Conservation (phyloP, 2,329 filamentous ascomycete genomes). For the Penicillium brevicompactum region DNA sequence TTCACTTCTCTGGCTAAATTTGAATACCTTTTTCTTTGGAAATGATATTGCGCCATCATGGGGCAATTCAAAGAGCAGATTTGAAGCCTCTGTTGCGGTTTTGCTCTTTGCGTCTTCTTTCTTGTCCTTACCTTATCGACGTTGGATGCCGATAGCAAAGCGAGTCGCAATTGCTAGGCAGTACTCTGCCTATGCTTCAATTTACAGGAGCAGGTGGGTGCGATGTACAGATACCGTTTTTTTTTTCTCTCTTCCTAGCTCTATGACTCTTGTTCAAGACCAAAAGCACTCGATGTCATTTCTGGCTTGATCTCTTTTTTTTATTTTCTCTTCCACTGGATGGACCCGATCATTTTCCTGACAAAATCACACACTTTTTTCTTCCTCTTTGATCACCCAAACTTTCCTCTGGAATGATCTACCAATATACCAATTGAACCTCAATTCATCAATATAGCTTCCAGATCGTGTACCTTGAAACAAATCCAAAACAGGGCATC, state of each 20-base stretch:
- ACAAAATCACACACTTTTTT: conserved; percentile 9
- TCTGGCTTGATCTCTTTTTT: neutral
- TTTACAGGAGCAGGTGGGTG: conserved; percentile 20
- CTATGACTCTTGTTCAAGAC: conserved; percentile 3
- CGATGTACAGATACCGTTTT: conserved; percentile 19
- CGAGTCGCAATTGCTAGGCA: conserved; percentile 2
- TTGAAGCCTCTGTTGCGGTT: conserved; percentile 3
- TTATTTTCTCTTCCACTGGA: conserved; percentile 7
- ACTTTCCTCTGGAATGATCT: neutral
- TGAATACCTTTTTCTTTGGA: conserved; percentile 11
- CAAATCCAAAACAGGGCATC: conserved; percentile 1
- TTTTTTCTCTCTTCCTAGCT: neutral
- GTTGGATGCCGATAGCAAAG: neutral
- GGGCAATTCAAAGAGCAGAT: conserved; percentile 18
- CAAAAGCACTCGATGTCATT: conserved; percentile 12
- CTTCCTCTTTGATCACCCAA: neutral
- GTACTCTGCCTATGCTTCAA: conserved; percentile 5
- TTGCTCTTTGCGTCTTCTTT: neutral
- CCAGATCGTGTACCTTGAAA: neutral
- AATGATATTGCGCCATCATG: conserved; percentile 8
- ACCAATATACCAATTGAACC: neutral
- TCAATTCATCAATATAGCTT: neutral
- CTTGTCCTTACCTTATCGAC: neutral
- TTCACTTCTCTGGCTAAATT: conserved; percentile 12
- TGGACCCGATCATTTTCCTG: conserved; percentile 1